Evolutionary conservation across 176 grass and related monocot species (phyloP), one percentile per base, ranked within the genome.

Genomic region (Carex cristatella): DNA sequence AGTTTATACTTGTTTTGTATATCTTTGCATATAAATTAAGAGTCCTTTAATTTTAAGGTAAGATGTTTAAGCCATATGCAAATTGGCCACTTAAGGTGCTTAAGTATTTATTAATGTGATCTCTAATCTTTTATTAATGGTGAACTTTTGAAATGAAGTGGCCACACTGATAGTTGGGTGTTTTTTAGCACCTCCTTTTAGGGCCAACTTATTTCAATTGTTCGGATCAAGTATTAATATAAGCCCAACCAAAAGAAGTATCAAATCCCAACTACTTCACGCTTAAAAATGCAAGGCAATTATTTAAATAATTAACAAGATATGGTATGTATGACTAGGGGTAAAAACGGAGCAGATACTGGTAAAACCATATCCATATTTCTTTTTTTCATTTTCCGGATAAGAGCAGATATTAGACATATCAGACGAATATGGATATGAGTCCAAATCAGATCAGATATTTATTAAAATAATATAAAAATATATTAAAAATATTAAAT

Each of bases 31-130:
- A 32, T 57, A 33, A 57, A 37, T 35, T 56, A 31, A 49, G 73
- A 57, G 12, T 56, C 28, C 28, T 23, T 23, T 23, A 23, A 23
- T 56, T 57, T 55, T 57, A 27, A 16, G 73, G 49, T 78, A 78
- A 57, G 73, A 57, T 7, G 73, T 32, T 77, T 56, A 75, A 75
- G 14, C 71, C 71, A 54, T 31, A 16, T 35, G 74, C 74, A 78
- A 57, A 55, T 77, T 77, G 51, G 27, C 28, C 51, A 57, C 74
- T 78, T 57, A 57, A 7, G 74, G 51, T 35, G 23, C 51, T 23
- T 57, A 78, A 78, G 8, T 57, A 56, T 56, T 77, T 7, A 57
- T 57, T 78, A 57, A 78, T 56, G 74, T 57, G 74, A 78, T 78
- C 49, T 33, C 19, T 33, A 56, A 78, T 58, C 12, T 56, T 56